Conservation (phyloP, 2,329 filamentous ascomycete genomes). For the Colletotrichum lupini region DNA sequence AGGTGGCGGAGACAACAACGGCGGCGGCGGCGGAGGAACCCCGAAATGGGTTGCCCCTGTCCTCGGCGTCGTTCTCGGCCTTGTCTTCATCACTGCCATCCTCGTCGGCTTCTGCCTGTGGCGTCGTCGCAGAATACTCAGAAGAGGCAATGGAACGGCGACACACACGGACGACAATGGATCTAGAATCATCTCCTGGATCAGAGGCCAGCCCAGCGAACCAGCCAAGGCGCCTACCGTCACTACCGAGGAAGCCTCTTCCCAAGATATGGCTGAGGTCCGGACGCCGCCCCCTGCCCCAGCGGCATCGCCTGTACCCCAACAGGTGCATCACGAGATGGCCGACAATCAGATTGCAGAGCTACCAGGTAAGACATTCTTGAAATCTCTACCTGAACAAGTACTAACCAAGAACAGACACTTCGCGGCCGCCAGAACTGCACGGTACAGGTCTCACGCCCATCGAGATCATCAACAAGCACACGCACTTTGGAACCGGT, state of each 20-base stretch:
- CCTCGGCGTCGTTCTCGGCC: conserved; percentile 69
- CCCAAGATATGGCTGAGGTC: conserved; percentile 53
- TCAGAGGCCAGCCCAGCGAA: conserved; percentile 55
- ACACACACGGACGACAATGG: conserved; percentile 58
- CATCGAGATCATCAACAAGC: conserved; percentile 51
- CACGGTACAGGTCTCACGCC: conserved; percentile 54
- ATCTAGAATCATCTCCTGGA: conserved; percentile 63
- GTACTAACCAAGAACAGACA: conserved; percentile 46
- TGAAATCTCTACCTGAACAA: too few species aligned
- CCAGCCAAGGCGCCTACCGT: conserved; percentile 56
- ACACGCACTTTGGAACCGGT: conserved; percentile 43
- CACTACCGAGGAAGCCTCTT: conserved; percentile 55
- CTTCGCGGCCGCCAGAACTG: conserved; percentile 57
- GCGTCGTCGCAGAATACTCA: conserved; percentile 58
- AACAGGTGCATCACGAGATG: conserved; percentile 49
- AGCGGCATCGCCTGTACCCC: conserved; percentile 32
- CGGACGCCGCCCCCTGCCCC: conserved; percentile 30
- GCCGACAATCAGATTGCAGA: conserved; percentile 57
- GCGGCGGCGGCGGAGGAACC: conserved; percentile 47
- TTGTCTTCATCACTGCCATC: conserved; percentile 64
- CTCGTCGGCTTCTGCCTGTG: conserved; percentile 64
- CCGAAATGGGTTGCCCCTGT: conserved; percentile 71
- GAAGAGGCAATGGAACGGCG: conserved; percentile 49
- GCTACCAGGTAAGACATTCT: conserved; percentile 53
- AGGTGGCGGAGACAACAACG: conserved; percentile 20